These are phyloP conservation scores for Fusarium sp. DNA, from an alignment of 2,329 filamentous ascomycete species.

Conservation along the genomic window DNA sequence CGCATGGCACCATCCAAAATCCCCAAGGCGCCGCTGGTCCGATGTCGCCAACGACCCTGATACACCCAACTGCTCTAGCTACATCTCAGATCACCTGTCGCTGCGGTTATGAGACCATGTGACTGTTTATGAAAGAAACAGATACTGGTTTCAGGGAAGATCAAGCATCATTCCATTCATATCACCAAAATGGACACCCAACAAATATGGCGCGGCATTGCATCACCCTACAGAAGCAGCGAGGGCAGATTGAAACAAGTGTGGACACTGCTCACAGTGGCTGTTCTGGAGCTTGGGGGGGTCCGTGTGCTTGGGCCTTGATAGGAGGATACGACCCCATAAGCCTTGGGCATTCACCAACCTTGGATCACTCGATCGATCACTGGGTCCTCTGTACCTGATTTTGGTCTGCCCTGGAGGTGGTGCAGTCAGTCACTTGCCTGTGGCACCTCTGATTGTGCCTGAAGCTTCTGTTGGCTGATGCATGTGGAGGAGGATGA, in stretches of 20 bases:
- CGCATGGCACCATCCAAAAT: not conserved
- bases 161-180: slow-evolving; percentile 14
- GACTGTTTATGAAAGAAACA: not conserved
- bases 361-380: slow-evolving; percentile 35
- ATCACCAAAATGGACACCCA: slow-evolving; percentile 9
- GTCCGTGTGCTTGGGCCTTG: slow-evolving; percentile 31
- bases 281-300: slow-evolving; percentile 12
- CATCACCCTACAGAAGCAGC: slow-evolving; percentile 29
- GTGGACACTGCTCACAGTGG: slow-evolving; percentile 34
- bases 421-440: slow-evolving; percentile 29
- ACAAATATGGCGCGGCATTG: slow-evolving; percentile 24
- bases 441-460: slow-evolving; percentile 10
- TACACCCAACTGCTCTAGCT: slow-evolving; percentile 2
- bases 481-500: slow-evolving; percentile 11
- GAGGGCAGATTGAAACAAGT: slow-evolving; percentile 37
- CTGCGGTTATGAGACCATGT: not conserved
- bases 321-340: slow-evolving; percentile 31
- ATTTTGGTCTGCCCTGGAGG: slow-evolving; percentile 19
- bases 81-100: not conserved
- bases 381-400: slow-evolving; percentile 34
- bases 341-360: slow-evolving; percentile 38
- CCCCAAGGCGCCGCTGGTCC: not conserved
- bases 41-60: not conserved
- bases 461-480: slow-evolving; percentile 19
- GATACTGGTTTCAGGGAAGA: slow-evolving; percentile 17